Evolutionary conservation across 176 grass and related monocot genomes (phyloP).

Genomic region (Stipa capillata): DNA sequence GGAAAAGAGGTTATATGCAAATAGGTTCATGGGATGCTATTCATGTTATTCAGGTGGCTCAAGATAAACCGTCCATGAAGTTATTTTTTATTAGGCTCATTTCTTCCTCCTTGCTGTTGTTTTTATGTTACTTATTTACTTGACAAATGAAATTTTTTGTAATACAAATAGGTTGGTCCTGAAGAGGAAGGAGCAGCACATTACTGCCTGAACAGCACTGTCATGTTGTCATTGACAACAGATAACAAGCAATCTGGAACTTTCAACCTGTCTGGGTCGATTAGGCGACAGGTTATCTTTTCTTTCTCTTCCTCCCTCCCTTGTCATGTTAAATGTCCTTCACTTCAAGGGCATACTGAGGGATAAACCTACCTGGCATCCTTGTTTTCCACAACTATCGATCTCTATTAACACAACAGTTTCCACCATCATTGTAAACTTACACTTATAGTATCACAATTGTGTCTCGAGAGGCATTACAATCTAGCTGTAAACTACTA

Average conservation of each 20-base stretch:
- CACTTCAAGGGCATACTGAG: neutral
- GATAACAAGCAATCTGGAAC: constrained; percentile 80
- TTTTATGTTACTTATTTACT: constrained; percentile 3
- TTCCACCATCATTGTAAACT: neutral
- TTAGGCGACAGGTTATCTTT: constrained; percentile 79
- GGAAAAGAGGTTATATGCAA: constrained; percentile 78
- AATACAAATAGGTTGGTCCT: constrained; percentile 46
- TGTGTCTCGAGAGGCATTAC: too few relatives aligned
- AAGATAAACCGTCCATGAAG: neutral
- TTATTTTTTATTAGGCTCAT: neutral
- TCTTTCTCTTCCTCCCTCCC: neutral
- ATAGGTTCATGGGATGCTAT: constrained; percentile 96
- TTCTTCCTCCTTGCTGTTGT: constrained; percentile 10
- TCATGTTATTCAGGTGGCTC: constrained; percentile 90
- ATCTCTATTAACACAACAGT: neutral
- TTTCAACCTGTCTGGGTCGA: constrained; percentile 90
- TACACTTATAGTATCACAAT: too few relatives aligned
- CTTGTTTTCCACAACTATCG: neutral
- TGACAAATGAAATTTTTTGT: neutral
- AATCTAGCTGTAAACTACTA: neutral
- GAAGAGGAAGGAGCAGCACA: constrained; percentile 64
- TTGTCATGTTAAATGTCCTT: constrained; percentile 11
- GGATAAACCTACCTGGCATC: neutral
- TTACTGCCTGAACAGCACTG: constrained; percentile 94
- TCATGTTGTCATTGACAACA: constrained; percentile 86